These are phyloP conservation scores for Aspergillus novofumigatus DNA, from an alignment of 2,329 filamentous ascomycete species.

Conservation along the genomic window DNA sequence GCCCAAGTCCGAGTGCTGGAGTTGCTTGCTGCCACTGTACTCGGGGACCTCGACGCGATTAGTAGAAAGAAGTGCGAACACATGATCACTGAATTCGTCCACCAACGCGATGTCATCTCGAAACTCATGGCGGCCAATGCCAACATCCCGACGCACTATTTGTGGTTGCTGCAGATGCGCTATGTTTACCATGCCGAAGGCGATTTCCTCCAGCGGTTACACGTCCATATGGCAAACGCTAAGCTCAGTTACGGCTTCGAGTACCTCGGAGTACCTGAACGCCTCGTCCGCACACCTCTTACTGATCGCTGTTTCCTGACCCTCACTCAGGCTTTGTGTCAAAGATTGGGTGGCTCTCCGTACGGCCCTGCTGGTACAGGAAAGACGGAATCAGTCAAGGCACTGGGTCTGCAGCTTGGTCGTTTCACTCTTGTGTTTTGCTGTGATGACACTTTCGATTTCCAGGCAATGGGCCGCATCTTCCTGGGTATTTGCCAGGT, in stretches of 20 bases:
- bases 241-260: slow-evolving; percentile 95
- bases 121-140: slow-evolving; percentile 76
- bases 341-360: slow-evolving; percentile 91
- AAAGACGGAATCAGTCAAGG: slow-evolving; percentile 99
- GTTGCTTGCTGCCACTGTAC: slow-evolving; percentile 79
- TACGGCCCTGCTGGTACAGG: slow-evolving; percentile 97
- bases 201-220: slow-evolving; percentile 75
- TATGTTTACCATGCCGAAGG: slow-evolving; percentile 82
- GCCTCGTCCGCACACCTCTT: slow-evolving; percentile 91
- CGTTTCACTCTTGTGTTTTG: slow-evolving; percentile 98
- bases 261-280: slow-evolving; percentile 92
- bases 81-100: slow-evolving; percentile 96
- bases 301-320: slow-evolving; percentile 98
- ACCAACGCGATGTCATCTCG: slow-evolving; percentile 90
- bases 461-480: slow-evolving; percentile 98
- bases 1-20: slow-evolving; percentile 80
- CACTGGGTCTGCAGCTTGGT: slow-evolving; percentile 90
- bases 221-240: slow-evolving; percentile 96
- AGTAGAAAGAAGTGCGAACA: slow-evolving; percentile 96
- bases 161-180: slow-evolving; percentile 96
- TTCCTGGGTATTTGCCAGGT: slow-evolving; percentile 99
- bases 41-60: slow-evolving; percentile 82
- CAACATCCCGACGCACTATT: slow-evolving; percentile 70
- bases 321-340: slow-evolving; percentile 89
- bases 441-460: slow-evolving; percentile 99